These are phyloP conservation scores for Fennellomyces sp. DNA, from an alignment of 371 early-diverging fungal species.

Conservation along the genomic window DNA sequence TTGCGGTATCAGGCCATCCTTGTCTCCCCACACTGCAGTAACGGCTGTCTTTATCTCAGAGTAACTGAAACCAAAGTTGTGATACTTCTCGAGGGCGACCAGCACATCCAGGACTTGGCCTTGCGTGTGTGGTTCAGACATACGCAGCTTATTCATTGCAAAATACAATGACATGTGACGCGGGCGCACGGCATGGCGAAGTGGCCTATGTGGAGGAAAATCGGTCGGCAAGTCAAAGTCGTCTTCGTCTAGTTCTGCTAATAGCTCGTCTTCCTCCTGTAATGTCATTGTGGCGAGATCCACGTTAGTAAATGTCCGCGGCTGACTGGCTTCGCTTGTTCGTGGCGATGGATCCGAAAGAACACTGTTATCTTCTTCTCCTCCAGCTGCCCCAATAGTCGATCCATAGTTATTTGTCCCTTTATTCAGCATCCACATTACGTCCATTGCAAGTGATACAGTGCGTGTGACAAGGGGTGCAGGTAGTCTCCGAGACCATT, in stretches of 20 bases:
- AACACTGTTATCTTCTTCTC: constrained; percentile 2
- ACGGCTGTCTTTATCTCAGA: constrained; percentile 38
- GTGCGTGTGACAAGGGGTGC: constrained; percentile 44
- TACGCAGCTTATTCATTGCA: constrained; percentile 48
- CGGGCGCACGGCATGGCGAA: constrained; percentile 50
- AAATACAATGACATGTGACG: constrained; percentile 50
- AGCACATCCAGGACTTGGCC: constrained; percentile 50
- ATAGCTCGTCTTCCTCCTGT: constrained; percentile 16
- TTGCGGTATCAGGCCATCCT: constrained; percentile 45
- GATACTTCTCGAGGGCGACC: constrained; percentile 53
- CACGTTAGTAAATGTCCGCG: not conserved
- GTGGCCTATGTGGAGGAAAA: constrained; percentile 50
- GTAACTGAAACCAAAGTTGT: constrained; percentile 51
- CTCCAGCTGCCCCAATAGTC: not conserved
- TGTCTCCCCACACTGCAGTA: constrained; percentile 57
- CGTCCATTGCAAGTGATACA: constrained; percentile 47
- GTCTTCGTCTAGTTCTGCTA: constrained; percentile 38
- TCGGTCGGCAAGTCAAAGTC: constrained; percentile 43
- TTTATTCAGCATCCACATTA: constrained; percentile 50
- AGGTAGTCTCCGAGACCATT: constrained; percentile 52
- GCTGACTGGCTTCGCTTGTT: constrained; percentile 9
- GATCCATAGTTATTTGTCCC: constrained; percentile 11
- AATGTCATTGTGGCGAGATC: not conserved
- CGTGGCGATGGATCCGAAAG: constrained; percentile 12
- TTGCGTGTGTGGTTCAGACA: constrained; percentile 42